Percentiles rank a stretch among this genome's conserved stretches.
phyloP scores from a whole-genome alignment of 257 asterid genomes.

The Coffea canephora region DNA sequence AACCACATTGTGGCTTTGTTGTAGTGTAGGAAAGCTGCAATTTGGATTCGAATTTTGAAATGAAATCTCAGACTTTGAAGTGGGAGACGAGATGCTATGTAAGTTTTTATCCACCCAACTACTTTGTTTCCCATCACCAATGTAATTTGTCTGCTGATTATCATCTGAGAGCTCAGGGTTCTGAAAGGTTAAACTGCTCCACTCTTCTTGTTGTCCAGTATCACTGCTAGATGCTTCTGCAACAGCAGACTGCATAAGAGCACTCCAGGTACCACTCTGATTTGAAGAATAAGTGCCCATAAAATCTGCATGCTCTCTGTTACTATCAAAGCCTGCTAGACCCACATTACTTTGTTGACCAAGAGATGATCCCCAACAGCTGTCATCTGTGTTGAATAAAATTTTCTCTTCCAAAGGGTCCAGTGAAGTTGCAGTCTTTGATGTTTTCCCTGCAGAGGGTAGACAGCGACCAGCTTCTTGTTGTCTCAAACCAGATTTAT shows the following conservation, averaged over 20 bases:
- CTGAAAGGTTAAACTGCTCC: conserved; percentile 82
- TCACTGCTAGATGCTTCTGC: conserved; percentile 76
- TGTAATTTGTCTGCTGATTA: conserved; percentile 40
- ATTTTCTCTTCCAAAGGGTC: conserved; percentile 74
- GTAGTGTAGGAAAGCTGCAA: conserved; percentile 37
- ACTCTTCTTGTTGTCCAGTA: conserved; percentile 72
- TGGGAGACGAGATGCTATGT: conserved; percentile 47
- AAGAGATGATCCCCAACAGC: conserved; percentile 47
- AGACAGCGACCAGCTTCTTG: conserved; percentile 39
- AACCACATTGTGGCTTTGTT: conserved; percentile 34
- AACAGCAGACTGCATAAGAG: conserved; percentile 89
- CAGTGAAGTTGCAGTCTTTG: conserved; percentile 41
- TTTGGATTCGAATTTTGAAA: conserved; percentile 32
- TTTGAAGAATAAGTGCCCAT: conserved; percentile 34
- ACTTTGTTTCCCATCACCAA: conserved; percentile 39
- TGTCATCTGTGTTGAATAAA: conserved; percentile 48
- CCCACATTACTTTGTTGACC: conserved; percentile 29
- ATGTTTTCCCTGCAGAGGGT: conserved; percentile 21
- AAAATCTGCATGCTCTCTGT: conserved; percentile 34
- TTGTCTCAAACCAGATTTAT: conserved; percentile 33
- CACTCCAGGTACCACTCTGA: conserved; percentile 89
- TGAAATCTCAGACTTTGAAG: conserved; percentile 43
- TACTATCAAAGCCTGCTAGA: conserved; percentile 29
- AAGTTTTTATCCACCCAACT: conserved; percentile 57
- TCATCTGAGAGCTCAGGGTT: conserved; percentile 57